Base-by-base conservation (phyloP, 805 yeast species). In the Suhomyces prunicola region DNA sequence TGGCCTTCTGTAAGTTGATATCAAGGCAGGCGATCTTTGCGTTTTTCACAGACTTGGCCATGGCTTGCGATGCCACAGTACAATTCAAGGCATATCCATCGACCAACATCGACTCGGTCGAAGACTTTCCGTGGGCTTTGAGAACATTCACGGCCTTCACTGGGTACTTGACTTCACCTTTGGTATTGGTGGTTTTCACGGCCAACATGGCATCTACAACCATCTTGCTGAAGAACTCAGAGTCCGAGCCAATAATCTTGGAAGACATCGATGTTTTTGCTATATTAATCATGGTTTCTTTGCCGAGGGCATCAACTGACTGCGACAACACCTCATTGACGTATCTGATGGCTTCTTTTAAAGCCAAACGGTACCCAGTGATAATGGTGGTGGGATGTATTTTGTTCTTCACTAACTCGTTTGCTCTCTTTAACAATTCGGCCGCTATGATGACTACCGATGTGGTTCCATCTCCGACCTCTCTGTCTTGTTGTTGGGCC, bases 401-500 rank as follows among this genome's bases (percentile, higher is more conserved):
- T 68, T 90, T 90, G 73, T 90, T 90, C 66, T 87, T 88, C 47
- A 94, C 97, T 58, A 94, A 78, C 62, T 92, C 97, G 71, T 91
- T 90, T 41, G 99, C 99, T 58, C 97, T 82, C 64, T 88, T 88
- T 65, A 94, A 78, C 52, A 94, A 76, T 73, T 94, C 99, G 35
- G 96, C 82, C 23, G 99, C 98, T 67, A 96, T 86, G 57, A 94
- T 91, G 41, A 94, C 99, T 48, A 94, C 99, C 13, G 97, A 88
- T 0, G 99, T 94, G 44, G 99, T 92, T 61, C 98, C 98, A 67
- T 92, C 98, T 56, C 97, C 99, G 50, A 94, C 97, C 73, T 94
- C 99, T 64, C 97, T 84, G 71, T 94, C 99, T 76, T 94, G 99
- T 71, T 94, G 98, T 71, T 94, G 97, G 2, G 99, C 99, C 66